These are phyloP conservation scores for Pythium aphanidermatum DNA, from an alignment of 352 stramenopile species.

Conservation along the genomic window DNA sequence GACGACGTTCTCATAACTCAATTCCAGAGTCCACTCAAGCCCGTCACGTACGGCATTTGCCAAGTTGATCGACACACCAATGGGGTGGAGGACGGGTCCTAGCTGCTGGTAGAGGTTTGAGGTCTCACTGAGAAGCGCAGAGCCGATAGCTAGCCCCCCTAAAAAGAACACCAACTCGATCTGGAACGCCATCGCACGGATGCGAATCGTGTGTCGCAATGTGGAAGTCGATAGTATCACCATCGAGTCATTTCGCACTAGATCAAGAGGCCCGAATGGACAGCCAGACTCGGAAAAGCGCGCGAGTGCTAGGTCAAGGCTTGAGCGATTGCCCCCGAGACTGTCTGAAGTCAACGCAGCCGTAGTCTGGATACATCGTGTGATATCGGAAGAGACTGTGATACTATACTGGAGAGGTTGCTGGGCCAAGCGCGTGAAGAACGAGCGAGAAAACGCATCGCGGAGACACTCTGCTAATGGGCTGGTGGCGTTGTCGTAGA, in stretches of 20 bases:
- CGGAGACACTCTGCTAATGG: constrained; percentile 11
- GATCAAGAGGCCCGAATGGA: constrained; percentile 18
- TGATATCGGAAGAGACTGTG: constrained; percentile 1
- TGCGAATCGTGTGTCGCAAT: constrained; percentile 6
- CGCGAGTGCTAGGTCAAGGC: constrained; percentile 8
- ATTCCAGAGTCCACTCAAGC: constrained; percentile 6
- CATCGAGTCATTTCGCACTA: constrained; percentile 10
- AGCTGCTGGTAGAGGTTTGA: background rate
- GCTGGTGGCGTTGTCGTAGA: constrained; percentile 10
- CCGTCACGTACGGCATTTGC: background rate
- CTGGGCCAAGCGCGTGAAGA: background rate
- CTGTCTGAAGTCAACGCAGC: background rate
- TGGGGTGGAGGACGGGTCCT: background rate
- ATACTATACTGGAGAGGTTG: no score
- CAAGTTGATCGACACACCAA: background rate
- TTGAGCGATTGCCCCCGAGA: background rate
- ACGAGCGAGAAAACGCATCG: background rate
- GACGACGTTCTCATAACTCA: constrained; percentile 7
- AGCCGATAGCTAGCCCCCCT: background rate
- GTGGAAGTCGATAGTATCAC: constrained; percentile 6
- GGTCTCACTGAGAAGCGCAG: background rate
- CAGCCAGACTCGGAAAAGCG: constrained; percentile 4
- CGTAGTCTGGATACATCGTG: constrained; percentile 4
- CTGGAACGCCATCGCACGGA: background rate
- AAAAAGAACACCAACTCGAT: constrained; percentile 1